Conservation (phyloP, 192 early-diverging fungal genomes). For the Spizellomyces punctatus region DNA sequence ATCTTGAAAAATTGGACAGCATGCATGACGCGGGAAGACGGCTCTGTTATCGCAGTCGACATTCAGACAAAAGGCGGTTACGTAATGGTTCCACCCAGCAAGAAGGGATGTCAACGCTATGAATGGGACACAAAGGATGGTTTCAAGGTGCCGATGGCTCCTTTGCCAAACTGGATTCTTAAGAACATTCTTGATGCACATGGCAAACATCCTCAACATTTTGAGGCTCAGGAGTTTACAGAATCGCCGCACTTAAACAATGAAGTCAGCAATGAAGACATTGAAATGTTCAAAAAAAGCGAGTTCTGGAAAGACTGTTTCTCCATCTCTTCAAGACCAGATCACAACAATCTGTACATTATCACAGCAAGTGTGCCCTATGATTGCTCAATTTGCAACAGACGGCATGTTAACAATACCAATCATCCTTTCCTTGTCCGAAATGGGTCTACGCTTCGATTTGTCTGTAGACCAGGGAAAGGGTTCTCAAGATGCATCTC, state of each 20-base stretch:
- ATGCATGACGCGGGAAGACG: neutral
- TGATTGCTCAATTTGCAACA: constrained; percentile 11
- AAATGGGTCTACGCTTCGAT: neutral
- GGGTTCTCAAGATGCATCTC: neutral
- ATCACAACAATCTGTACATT: constrained; percentile 5
- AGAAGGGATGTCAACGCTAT: neutral
- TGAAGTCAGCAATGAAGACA: neutral
- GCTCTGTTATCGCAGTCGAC: constrained; percentile 8
- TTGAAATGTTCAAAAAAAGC: constrained; percentile 6
- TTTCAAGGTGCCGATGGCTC: neutral
- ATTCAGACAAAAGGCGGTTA: neutral
- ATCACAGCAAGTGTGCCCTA: neutral
- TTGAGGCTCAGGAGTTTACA: neutral
- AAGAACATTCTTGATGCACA: neutral
- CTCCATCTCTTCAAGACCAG: neutral
- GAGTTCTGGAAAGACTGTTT: neutral
- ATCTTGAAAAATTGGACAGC: constrained; percentile 4
- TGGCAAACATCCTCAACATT: neutral
- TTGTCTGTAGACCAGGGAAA: constrained; percentile 15
- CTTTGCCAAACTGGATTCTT: constrained; percentile 2
- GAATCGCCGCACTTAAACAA: neutral
- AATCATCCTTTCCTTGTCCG: constrained; percentile 25
- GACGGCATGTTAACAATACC: constrained; percentile 8
- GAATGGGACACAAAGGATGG: neutral
- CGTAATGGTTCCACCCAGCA: constrained; percentile 12